phyloP scores from a whole-genome alignment of 73 alveolate genomes.

The Diophrys sp. region DNA sequence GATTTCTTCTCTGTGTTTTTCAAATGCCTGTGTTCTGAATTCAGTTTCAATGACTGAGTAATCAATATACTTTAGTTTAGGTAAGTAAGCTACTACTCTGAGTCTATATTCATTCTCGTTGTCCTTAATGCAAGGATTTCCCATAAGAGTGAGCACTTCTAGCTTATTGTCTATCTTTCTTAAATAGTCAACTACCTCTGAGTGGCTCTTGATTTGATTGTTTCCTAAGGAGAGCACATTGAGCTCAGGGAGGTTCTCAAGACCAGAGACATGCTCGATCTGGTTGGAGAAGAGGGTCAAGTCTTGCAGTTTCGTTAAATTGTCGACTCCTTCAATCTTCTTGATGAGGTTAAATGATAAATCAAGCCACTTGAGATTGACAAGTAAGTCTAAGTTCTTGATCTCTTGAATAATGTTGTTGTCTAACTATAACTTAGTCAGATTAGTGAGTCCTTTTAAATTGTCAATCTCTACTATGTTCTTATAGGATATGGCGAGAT shows the following conservation, averaged over 20 bases:
- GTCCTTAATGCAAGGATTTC: slow-evolving; percentile 79
- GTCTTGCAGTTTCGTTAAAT: slow-evolving; percentile 72
- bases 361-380: slow-evolving; percentile 89
- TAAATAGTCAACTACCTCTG: slow-evolving; percentile 57
- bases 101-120: slow-evolving; percentile 63
- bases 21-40: slow-evolving; percentile 60
- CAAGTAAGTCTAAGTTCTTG: slow-evolving; percentile 78
- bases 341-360: slow-evolving; percentile 78
- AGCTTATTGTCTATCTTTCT: slow-evolving; percentile 59
- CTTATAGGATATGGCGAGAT: slow-evolving; percentile 48
- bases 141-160: slow-evolving; percentile 69
- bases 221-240: slow-evolving; percentile 76
- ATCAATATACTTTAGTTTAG: slow-evolving; percentile 71
- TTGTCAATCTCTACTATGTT: slow-evolving; percentile 76
- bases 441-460: slow-evolving; percentile 62
- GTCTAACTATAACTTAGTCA: slow-evolving; percentile 73
- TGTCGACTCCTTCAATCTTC: slow-evolving; percentile 84
- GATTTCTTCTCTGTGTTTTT: slow-evolving; percentile 73
- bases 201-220: slow-evolving; percentile 45
- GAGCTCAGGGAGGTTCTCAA: slow-evolving; percentile 66
- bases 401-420: slow-evolving; percentile 79
- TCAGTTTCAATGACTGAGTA: slow-evolving; percentile 72
- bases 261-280: slow-evolving; percentile 56
- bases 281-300: slow-evolving; percentile 74
- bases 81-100: slow-evolving; percentile 67